Evolutionary conservation across 176 grass and related monocot species (phyloP).

Genomic region (Oryza longistaminata): DNA sequence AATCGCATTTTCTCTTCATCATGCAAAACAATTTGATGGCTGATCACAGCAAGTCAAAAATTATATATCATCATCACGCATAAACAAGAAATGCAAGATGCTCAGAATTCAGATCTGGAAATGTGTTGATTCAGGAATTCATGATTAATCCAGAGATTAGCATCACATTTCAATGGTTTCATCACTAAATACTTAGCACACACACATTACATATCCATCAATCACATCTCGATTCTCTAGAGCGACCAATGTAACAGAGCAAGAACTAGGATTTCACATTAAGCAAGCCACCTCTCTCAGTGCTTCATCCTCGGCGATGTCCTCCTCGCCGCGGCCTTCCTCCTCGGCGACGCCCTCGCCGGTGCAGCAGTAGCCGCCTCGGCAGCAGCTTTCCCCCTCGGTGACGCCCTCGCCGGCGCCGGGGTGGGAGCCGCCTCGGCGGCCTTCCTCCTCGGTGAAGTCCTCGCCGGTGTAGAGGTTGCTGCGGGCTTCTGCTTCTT

Average conservation of each 20-base stretch:
- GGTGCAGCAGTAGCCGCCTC: not conserved
- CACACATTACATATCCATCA: not conserved
- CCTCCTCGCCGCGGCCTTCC: slow-evolving; percentile 33
- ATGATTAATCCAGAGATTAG: not conserved
- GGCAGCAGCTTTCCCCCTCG: slow-evolving; percentile 17
- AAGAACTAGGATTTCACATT: slow-evolving; percentile 15
- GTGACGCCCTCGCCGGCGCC: slow-evolving; percentile 36
- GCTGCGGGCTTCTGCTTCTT: slow-evolving; percentile 34
- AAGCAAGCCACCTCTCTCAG: not conserved
- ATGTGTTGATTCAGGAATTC: not conserved
- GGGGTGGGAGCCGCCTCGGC: not conserved
- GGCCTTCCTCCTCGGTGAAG: slow-evolving; percentile 38
- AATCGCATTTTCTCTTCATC: not conserved
- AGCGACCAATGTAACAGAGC: not conserved
- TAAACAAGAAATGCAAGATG: too few relatives aligned
- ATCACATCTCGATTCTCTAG: not conserved
- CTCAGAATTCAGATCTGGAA: not conserved
- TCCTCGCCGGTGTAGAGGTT: slow-evolving; percentile 27
- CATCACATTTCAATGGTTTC: not conserved
- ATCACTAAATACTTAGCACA: not conserved
- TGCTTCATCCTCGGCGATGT: slow-evolving; percentile 43
- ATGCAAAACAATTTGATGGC: not conserved
- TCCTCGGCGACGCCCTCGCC: slow-evolving; percentile 50
- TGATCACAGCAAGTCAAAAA: too few relatives aligned
- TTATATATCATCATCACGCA: too few relatives aligned